Base-by-base conservation (phyloP, 2,329 filamentous ascomycete genomes). In the Aureobasidium subglaciale region DNA sequence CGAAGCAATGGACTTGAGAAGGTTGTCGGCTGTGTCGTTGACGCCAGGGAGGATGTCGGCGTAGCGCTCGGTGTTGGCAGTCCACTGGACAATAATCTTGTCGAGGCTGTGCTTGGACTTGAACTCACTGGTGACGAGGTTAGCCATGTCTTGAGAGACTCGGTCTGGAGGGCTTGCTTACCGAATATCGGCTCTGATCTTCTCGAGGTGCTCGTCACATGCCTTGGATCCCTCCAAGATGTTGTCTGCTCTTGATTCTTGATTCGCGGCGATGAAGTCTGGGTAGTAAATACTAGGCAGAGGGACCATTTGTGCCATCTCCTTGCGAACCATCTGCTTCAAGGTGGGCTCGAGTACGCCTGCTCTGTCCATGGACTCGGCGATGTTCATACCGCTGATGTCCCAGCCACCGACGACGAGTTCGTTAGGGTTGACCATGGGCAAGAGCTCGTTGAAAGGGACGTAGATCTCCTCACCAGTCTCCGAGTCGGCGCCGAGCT, bases 251-350 rank as follows among this genome's bases (percentile, higher is more conserved):
- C 93, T 88, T 68, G 91, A 90, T 73, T 93, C 91, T 77, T 99
- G 93, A 78, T 99, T 99, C 70, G 93, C 88, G 63, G 93, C 93
- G 68, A 99, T 99, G 79, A 99, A 99, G 75, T 97, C 93, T 1
- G 93, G 93, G 73, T 99, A 99, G 82, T 99, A 99, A 75, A 97
- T 87, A 73, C 88, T 92, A 22, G 90, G 92, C 61, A 97, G 82
- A 27, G 93, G 93, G 64, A 86, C 85, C 84, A 97, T 88, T 64
- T 79, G 78, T 59, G 84, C 77, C 90, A 97, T 92, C 76, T 97
- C 89, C 81, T 97, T 96, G 75, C 84, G 86, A 65, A 99, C 87
- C 66, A 88, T 81, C 56, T 79, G 76, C 82, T 99, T 99, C 67
- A 99, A 81, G 27, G 88, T 86, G n/a, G 93, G 93, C 77, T 97